Percentiles rank a stretch among this genome's conserved stretches.
Evolutionary conservation across 495 filamentous ascomycete genomes (phyloP).

Genomic region (Penicillium atrosanguineum): DNA sequence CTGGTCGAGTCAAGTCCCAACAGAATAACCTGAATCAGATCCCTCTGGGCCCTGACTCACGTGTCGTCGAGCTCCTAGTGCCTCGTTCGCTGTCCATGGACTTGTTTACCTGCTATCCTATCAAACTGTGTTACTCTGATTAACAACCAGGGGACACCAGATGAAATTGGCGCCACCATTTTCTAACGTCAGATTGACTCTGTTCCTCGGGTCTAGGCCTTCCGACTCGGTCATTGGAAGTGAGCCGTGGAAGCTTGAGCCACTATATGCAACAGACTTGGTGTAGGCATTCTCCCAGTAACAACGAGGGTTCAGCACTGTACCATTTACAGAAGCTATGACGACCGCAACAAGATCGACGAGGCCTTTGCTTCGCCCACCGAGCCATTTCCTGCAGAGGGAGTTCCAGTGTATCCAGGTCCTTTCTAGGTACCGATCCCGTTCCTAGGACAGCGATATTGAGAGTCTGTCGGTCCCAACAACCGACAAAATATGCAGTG

Average conservation of each 20-base stretch:
- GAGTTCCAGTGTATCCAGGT: background rate
- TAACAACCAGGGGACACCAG: conserved; percentile 19
- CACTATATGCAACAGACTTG: background rate
- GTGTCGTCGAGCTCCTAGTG: conserved; percentile 20
- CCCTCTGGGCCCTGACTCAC: background rate
- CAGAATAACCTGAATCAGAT: background rate
- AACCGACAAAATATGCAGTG: conserved; percentile 11
- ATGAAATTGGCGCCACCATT: conserved; percentile 14
- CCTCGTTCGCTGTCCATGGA: conserved; percentile 17
- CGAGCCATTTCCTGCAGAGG: background rate
- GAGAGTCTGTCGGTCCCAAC: conserved; percentile 19
- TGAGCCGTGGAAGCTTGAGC: background rate
- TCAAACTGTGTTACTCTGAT: conserved; percentile 1
- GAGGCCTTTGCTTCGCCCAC: too few species aligned
- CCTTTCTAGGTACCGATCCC: background rate
- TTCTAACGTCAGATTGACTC: conserved; percentile 30
- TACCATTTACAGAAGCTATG: background rate
- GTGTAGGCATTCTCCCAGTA: background rate
- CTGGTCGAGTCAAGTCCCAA: background rate
- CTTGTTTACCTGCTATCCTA: background rate
- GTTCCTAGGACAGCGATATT: conserved; percentile 6
- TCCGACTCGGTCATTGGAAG: background rate
- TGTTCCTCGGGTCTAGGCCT: conserved; percentile 18
- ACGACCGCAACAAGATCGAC: background rate
- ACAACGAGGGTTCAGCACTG: background rate